phyloP scores from a whole-genome alignment of 139 green algal species.

The Nannochloris sp. region DNA sequence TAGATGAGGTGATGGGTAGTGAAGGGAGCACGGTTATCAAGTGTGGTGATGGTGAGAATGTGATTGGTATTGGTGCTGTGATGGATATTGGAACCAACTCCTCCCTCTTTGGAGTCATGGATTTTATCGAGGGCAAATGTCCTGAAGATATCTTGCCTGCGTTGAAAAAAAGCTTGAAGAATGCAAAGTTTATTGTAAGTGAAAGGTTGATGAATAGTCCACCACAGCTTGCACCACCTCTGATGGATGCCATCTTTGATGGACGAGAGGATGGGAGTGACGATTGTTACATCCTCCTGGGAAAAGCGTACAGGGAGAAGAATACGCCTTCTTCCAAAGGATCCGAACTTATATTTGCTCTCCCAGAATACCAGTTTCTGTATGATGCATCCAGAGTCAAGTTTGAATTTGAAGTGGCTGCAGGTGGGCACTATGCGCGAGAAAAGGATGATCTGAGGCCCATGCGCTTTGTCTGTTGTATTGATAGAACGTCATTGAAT shows the following conservation, averaged over 20 bases:
- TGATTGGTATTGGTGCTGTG: slow-evolving; percentile 45
- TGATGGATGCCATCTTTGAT: slow-evolving; percentile 74
- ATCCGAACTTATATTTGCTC: slow-evolving; percentile 53
- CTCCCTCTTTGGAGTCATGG: slow-evolving; percentile 39
- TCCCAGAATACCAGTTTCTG: slow-evolving; percentile 82
- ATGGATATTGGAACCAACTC: slow-evolving; percentile 30
- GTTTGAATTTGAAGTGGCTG: slow-evolving; percentile 56
- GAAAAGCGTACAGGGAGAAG: slow-evolving; percentile 50
- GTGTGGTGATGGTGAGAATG: slow-evolving; percentile 63
- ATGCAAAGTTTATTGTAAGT: slow-evolving; percentile 59
- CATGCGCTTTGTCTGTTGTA: slow-evolving; percentile 39
- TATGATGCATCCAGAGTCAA: slow-evolving; percentile 48
- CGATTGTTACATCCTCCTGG: slow-evolving; percentile 49
- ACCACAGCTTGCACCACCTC: slow-evolving; percentile 63
- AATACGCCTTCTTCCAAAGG: slow-evolving; percentile 14
- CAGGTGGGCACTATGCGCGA: slow-evolving; percentile 19
- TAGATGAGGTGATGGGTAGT: slow-evolving; percentile 57
- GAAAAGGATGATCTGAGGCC: slow-evolving; percentile 49
- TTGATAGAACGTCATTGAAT: slow-evolving; percentile 24
- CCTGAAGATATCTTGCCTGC: background rate
- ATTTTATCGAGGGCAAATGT: slow-evolving; percentile 37
- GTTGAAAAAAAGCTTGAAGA: slow-evolving; percentile 35
- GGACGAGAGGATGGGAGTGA: slow-evolving; percentile 54
- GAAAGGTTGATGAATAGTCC: slow-evolving; percentile 86
- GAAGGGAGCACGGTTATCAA: slow-evolving; percentile 78